A percentile compares a stretch with the other conserved stretches of the same genome.
These are phyloP conservation scores for Fusarium albidum DNA, from an alignment of 2,329 filamentous ascomycete species.

Conservation along the genomic window DNA sequence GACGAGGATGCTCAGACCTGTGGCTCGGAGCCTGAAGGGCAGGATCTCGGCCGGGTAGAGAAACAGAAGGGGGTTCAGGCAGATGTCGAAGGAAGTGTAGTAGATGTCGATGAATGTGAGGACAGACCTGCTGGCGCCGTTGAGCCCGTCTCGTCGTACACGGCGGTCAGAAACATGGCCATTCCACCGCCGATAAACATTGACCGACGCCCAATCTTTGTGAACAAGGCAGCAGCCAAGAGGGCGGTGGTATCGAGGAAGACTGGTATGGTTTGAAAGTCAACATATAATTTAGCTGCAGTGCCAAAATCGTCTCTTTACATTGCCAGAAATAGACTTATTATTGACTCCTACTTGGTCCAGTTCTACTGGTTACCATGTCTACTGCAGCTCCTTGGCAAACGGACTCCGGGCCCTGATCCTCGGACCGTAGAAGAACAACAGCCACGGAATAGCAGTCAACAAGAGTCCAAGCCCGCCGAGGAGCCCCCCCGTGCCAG, in stretches of 20 bases:
- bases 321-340: no score
- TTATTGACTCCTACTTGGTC: no score
- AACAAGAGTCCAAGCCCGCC: conserved; percentile 67
- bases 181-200: conserved; percentile 25
- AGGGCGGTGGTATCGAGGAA: no score
- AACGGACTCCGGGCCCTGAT: conserved; percentile 71
- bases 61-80: conserved; percentile 21
- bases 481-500: conserved; percentile 68
- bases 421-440: conserved; percentile 69
- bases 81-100: conserved; percentile 22
- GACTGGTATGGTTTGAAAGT: no score
- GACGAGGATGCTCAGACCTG: conserved; percentile 20
- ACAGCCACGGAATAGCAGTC: conserved; percentile 71
- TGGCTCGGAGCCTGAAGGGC: conserved; percentile 25
- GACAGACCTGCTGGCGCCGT: conserved; percentile 23
- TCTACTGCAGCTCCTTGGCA: conserved; percentile 47
- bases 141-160: conserved; percentile 21
- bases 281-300: no score
- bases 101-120: conserved; percentile 32
- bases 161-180: conserved; percentile 24
- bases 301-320: no score
- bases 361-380: no score
- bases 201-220: conserved; percentile 17
- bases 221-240: no score
- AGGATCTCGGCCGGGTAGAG: conserved; percentile 23